Conservation (phyloP, 2,329 filamentous ascomycete genomes). For the Cladophialophora immunda region DNA sequence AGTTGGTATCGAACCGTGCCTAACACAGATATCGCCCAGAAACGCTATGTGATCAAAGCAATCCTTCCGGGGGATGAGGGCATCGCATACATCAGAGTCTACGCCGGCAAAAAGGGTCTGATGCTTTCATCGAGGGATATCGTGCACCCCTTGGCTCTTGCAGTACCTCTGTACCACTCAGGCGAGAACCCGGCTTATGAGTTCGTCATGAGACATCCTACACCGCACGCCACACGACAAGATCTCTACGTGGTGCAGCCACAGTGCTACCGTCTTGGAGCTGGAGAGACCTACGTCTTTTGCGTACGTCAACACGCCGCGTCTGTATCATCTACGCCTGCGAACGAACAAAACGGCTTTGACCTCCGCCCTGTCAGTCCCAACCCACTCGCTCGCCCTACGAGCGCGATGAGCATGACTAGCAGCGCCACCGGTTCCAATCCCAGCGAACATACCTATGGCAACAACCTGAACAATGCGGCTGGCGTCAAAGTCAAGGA, state of each 20-base stretch:
- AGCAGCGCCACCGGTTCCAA: constrained; percentile 62
- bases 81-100: constrained; percentile 85
- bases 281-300: constrained; percentile 99
- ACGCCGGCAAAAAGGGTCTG: constrained; percentile 90
- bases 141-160: constrained; percentile 87
- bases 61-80: constrained; percentile 91
- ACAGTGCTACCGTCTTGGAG: constrained; percentile 84
- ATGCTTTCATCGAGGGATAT: constrained; percentile 99
- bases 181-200: constrained; percentile 95
- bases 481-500: constrained; percentile 62
- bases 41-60: constrained; percentile 93
- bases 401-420: constrained; percentile 68
- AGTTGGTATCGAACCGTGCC: constrained; percentile 79
- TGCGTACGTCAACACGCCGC: constrained; percentile 92
- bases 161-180: constrained; percentile 87
- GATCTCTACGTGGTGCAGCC: constrained; percentile 97
- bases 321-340: constrained; percentile 29
- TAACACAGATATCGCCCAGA: constrained; percentile 57
- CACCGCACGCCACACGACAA: constrained; percentile 95
- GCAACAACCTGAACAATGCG: constrained; percentile 64
- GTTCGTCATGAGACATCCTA: constrained; percentile 91
- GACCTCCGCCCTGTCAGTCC: constrained; percentile 39
- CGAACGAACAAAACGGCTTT: constrained; percentile 35
- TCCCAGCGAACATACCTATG: constrained; percentile 48
- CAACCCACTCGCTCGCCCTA: constrained; percentile 59